Percentiles rank a stretch among this genome's conserved stretches.
Conservation (phyloP, 371 early-diverging fungal genomes). For the Syncephalastrum monosporum region DNA sequence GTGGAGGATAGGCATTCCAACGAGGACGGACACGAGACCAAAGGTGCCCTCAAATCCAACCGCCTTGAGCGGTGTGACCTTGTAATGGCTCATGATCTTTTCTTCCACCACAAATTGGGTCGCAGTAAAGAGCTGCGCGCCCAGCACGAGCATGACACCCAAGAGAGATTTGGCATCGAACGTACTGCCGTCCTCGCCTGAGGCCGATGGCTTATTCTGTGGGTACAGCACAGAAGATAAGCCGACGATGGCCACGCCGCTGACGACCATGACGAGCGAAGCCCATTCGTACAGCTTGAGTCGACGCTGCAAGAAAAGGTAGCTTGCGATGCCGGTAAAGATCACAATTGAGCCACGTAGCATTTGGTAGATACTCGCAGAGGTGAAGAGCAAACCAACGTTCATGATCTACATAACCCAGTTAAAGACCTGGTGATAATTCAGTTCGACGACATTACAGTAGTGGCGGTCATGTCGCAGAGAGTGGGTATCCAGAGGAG, state of each 20-base stretch:
- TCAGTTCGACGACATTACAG: conserved; percentile 49
- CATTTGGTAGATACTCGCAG: conserved; percentile 97
- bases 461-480: conserved; percentile 91
- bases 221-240: conserved; percentile 63
- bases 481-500: conserved; percentile 89
- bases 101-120: conserved; percentile 95
- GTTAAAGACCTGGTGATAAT: conserved; percentile 17
- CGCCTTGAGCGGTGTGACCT: conserved; percentile 81
- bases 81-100: conserved; percentile 79
- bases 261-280: conserved; percentile 74
- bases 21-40: conserved; percentile 73
- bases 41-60: conserved; percentile 94
- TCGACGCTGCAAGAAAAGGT: conserved; percentile 77
- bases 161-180: conserved; percentile 44
- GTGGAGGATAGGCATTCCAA: conserved; percentile 78
- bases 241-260: conserved; percentile 88
- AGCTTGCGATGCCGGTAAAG: conserved; percentile 87
- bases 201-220: conserved; percentile 30
- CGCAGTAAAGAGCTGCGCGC: conserved; percentile 92
- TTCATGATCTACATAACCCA: conserved; percentile 69
- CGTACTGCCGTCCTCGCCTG: conserved; percentile 1
- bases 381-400: conserved; percentile 87
- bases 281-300: conserved; percentile 80
- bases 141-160: conserved; percentile 81
- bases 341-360: conserved; percentile 93